Conservation (phyloP, 2,329 filamentous ascomycete species). For the Albophoma yamanashiensis region DNA sequence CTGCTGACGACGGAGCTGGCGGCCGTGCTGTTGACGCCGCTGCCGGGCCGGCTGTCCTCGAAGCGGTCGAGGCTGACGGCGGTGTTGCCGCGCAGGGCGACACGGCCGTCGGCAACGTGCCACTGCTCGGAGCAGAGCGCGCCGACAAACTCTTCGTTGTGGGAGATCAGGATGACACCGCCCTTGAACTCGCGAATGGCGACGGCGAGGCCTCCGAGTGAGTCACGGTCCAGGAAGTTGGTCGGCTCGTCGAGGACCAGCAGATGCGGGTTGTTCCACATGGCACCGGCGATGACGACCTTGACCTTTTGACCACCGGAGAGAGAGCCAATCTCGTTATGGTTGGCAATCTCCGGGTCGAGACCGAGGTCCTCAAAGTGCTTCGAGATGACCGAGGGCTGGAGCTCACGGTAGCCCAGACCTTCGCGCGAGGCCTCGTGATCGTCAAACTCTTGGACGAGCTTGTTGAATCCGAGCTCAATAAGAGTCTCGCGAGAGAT, state of each 20-base stretch:
- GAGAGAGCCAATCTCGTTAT: constrained; percentile 93
- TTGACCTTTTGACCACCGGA: constrained; percentile 99
- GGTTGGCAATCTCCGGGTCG: constrained; percentile 95
- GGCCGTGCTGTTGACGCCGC: constrained; percentile 41
- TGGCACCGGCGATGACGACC: constrained; percentile 88
- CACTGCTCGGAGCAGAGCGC: constrained; percentile 94
- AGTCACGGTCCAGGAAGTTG: constrained; percentile 98
- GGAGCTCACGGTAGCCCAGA: constrained; percentile 87
- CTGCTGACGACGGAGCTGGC: constrained; percentile 49
- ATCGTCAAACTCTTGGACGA: constrained; percentile 96
- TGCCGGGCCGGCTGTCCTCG: constrained; percentile 65
- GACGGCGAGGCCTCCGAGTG: constrained; percentile 89
- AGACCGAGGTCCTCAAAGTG: constrained; percentile 96
- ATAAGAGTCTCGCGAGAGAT: constrained; percentile 86
- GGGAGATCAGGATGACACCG: constrained; percentile 97
- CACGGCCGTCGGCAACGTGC: constrained; percentile 80
- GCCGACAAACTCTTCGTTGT: constrained; percentile 98
- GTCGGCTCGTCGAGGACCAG: constrained; percentile 97
- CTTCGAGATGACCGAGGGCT: constrained; percentile 89
- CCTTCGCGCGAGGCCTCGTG: constrained; percentile 98
- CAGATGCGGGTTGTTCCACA: constrained; percentile 99
- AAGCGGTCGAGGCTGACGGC: constrained; percentile 73
- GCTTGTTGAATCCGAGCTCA: constrained; percentile 79
- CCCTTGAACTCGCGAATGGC: constrained; percentile 98
- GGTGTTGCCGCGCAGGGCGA: constrained; percentile 71